A percentile compares a stretch with the other conserved stretches of the same genome.
phyloP scores from a whole-genome alignment of 768 basidiomycete genomes.

The Russula griseocarnosa region DNA sequence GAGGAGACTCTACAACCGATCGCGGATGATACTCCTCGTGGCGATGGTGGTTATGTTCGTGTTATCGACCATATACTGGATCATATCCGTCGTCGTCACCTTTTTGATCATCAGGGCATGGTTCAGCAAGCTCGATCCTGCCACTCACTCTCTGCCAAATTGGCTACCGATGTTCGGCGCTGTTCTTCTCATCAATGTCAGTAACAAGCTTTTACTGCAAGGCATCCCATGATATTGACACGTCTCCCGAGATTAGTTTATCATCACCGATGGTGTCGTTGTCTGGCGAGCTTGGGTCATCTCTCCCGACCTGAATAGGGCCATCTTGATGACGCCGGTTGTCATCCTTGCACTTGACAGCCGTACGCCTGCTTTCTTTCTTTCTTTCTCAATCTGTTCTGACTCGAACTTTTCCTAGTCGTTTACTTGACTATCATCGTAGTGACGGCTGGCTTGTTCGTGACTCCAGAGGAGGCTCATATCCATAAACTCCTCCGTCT shows the following conservation, averaged over 20 bases:
- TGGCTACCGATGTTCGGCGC: slow-evolving; percentile 9
- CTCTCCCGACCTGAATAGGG: not conserved
- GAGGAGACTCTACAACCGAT: not conserved
- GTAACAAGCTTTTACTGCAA: not conserved
- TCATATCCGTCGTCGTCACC: not conserved
- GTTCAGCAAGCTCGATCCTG: not conserved
- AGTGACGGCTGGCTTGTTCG: not conserved
- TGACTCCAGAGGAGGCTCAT: not conserved
- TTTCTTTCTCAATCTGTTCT: not conserved
- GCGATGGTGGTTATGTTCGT: slow-evolving; percentile 6
- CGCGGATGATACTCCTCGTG: slow-evolving; percentile 1
- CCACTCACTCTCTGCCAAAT: not conserved
- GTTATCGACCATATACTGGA: slow-evolving; percentile 10
- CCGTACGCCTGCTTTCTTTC: not conserved
- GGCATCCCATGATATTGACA: not conserved
- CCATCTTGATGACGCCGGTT: not conserved
- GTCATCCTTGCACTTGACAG: not conserved
- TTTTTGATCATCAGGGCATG: not conserved
- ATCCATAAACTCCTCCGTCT: not conserved
- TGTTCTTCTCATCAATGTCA: slow-evolving; percentile 10
- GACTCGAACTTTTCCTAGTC: not conserved
- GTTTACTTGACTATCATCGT: not conserved
- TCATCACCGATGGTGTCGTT: slow-evolving; percentile 19
- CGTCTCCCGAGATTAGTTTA: not conserved
- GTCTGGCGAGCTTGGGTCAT: slow-evolving; percentile 21